phyloP scores from a whole-genome alignment of 768 basidiomycete genomes.

The Xerocomus brunneocitrinus region DNA sequence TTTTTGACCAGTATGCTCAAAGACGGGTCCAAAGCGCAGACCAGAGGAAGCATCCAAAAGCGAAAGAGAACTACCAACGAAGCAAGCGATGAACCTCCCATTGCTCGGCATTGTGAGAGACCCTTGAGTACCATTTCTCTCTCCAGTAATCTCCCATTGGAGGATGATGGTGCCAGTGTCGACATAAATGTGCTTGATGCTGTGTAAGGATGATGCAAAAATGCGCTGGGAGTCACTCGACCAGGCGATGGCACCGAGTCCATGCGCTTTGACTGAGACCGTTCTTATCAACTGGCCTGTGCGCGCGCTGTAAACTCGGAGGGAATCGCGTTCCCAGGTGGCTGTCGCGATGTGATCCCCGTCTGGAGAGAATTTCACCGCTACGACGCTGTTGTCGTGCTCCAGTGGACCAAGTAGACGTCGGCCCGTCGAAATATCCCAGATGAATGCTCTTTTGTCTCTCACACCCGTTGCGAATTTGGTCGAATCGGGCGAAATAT shows the following conservation, averaged over 20 bases:
- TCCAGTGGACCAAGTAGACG: slow-evolving; percentile 7
- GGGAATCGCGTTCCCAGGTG: neutral
- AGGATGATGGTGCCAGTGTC: neutral
- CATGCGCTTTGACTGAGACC: neutral
- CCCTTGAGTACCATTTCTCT: neutral
- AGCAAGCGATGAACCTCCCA: neutral
- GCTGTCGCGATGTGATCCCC: neutral
- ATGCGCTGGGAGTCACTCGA: neutral
- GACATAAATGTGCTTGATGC: neutral
- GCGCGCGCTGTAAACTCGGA: slow-evolving; percentile 5
- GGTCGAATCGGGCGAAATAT: slow-evolving; percentile 3
- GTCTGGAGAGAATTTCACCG: slow-evolving; percentile 6
- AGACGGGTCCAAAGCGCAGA: slow-evolving; percentile 1
- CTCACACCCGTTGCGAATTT: slow-evolving; percentile 2
- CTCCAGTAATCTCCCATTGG: neutral
- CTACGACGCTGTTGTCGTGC: neutral
- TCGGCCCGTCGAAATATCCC: slow-evolving; percentile 3
- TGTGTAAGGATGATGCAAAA: neutral
- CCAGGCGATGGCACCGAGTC: neutral
- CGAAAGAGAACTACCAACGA: neutral
- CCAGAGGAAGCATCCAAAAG: slow-evolving; percentile 7
- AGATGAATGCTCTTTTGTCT: slow-evolving; percentile 1
- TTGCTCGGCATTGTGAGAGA: neutral
- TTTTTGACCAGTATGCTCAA: neutral
- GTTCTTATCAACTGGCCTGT: neutral